These are phyloP conservation scores for Sistotremastrum niveocremeum DNA, from an alignment of 768 basidiomycete species.

Conservation along the genomic window DNA sequence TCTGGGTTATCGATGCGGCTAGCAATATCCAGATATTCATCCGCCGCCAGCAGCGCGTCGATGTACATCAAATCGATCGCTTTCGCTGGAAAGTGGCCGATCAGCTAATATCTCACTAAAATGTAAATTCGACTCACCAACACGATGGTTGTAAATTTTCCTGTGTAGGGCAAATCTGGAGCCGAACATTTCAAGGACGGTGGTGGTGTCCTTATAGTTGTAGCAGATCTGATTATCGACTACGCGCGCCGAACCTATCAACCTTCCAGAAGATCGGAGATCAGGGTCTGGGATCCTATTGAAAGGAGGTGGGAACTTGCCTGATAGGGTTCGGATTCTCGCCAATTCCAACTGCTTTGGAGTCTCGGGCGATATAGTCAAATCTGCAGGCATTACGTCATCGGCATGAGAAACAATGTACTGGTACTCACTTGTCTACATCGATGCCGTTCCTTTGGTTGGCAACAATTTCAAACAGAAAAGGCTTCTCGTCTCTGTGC, in stretches of 20 bases:
- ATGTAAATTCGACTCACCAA: conserved; percentile 39
- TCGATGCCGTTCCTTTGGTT: conserved; percentile 74
- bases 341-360: conserved; percentile 54
- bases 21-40: conserved; percentile 49
- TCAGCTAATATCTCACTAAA: too few species aligned
- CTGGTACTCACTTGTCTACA: conserved; percentile 57
- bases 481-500: conserved; percentile 38
- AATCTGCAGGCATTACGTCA: conserved; percentile 31
- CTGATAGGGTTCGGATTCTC: conserved; percentile 37
- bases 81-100: conserved; percentile 32
- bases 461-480: conserved; percentile 75
- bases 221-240: conserved; percentile 67
- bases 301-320: conserved; percentile 6
- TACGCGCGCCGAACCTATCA: conserved; percentile 64
- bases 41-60: conserved; percentile 59
- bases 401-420: not conserved
- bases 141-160: conserved; percentile 71
- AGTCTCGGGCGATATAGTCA: conserved; percentile 72
- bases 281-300: not conserved
- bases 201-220: conserved; percentile 68
- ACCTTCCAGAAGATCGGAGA: conserved; percentile 23
- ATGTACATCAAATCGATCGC: conserved; percentile 80
- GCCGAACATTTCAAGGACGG: conserved; percentile 59
- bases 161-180: conserved; percentile 75
- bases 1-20: conserved; percentile 40